Evolutionary conservation across 2,329 filamentous ascomycete species (phyloP).

Genomic region (Hypomyces rosellus): DNA sequence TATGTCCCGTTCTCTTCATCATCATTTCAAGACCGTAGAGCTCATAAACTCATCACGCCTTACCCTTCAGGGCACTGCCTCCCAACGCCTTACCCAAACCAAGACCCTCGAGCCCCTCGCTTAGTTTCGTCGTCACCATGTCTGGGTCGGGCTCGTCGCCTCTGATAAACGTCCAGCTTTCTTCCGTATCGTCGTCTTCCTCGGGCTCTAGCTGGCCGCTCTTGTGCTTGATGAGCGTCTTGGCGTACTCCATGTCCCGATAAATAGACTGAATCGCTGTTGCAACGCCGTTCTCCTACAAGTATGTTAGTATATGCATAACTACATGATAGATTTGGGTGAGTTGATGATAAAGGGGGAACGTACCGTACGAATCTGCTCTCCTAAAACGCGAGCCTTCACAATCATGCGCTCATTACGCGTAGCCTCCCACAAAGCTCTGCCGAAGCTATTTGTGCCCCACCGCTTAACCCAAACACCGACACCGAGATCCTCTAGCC

Average conservation of each 20-base stretch:
- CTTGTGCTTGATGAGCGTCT: constrained; percentile 67
- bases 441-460: constrained; percentile 77
- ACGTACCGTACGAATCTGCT: constrained; percentile 78
- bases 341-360: neutral
- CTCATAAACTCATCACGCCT: constrained; percentile 4
- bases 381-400: constrained; percentile 75
- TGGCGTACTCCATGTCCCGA: constrained; percentile 89
- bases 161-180: constrained; percentile 89
- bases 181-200: constrained; percentile 57
- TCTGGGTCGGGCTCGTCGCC: constrained; percentile 42
- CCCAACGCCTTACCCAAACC: constrained; percentile 19
- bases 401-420: constrained; percentile 86
- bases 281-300: constrained; percentile 81
- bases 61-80: constrained; percentile 17
- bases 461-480: constrained; percentile 85
- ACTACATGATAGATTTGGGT: neutral
- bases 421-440: constrained; percentile 85
- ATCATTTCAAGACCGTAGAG: neutral
- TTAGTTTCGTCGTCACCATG: constrained; percentile 34
- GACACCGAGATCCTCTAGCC: constrained; percentile 89
- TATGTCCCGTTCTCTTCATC: constrained; percentile 1
- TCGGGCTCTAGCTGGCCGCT: constrained; percentile 31
- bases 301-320: constrained; percentile 20
- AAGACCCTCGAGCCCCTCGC: constrained; percentile 25
- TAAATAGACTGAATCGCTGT: constrained; percentile 89